phyloP scores from a whole-genome alignment of 2,329 filamentous ascomycete species.

The Stenocarpella maydis region DNA sequence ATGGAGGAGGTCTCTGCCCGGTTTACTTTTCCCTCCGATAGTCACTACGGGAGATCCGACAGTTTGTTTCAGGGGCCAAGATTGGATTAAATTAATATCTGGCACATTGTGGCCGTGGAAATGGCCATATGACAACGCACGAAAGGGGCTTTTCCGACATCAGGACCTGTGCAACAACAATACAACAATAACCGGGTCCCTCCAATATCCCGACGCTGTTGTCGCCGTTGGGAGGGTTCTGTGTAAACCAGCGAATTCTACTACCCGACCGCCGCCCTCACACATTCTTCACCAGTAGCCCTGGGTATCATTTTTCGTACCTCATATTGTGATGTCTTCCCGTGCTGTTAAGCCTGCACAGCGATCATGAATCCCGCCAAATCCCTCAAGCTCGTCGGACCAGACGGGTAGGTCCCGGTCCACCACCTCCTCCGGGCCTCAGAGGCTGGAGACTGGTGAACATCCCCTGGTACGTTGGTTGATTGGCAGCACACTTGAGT shows the following conservation, averaged over 20 bases:
- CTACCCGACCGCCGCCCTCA: neutral
- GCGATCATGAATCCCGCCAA: no score
- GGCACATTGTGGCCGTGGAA: neutral
- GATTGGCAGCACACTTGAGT: constrained; percentile 27
- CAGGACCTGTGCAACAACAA: neutral
- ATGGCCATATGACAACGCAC: neutral
- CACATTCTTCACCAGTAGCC: neutral
- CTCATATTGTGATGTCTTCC: neutral
- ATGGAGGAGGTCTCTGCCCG: no score
- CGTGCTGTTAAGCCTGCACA: neutral
- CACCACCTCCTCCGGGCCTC: neutral
- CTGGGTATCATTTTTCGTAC: constrained; percentile 11
- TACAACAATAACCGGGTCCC: neutral
- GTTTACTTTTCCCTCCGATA: no score
- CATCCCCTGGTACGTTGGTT: constrained; percentile 10
- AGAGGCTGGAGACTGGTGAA: constrained; percentile 24
- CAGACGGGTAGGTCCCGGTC: constrained; percentile 7
- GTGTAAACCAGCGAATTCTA: neutral
- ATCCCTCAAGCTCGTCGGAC: neutral
- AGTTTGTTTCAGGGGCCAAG: no score
- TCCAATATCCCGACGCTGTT: neutral
- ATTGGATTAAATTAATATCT: constrained; percentile 8
- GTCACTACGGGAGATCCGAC: no score
- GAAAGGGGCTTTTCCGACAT: no score
- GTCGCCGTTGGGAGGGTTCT: neutral